Percentiles rank a stretch among this genome's conserved stretches.
These are phyloP conservation scores for Penicillium pulvis DNA, from an alignment of 495 filamentous ascomycete species.

Conservation along the genomic window DNA sequence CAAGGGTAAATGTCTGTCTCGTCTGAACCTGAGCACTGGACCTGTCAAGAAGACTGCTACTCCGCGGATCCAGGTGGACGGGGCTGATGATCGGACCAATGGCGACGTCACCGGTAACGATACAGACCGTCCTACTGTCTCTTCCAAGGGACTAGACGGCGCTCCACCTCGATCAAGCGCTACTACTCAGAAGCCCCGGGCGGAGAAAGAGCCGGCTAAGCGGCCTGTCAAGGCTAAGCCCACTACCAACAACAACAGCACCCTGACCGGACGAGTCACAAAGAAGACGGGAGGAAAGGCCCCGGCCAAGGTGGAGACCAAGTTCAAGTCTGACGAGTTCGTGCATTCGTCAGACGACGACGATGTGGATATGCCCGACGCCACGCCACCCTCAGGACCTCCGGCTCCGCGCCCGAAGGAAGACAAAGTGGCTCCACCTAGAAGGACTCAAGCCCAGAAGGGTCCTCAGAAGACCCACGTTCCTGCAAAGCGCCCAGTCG, in stretches of 20 bases:
- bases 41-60: conserved; percentile 53
- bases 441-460: conserved; percentile 17
- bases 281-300: conserved; percentile 56
- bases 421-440: conserved; percentile 16
- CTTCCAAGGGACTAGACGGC: conserved; percentile 51
- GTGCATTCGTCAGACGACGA: conserved; percentile 78
- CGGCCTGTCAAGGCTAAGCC: conserved; percentile 58
- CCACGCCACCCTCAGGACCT: conserved; percentile 24
- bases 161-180: conserved; percentile 56
- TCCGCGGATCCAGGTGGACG: conserved; percentile 60
- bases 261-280: conserved; percentile 51
- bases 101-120: conserved; percentile 52
- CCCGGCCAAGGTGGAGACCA: conserved; percentile 40
- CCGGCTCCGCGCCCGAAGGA: conserved; percentile 19
- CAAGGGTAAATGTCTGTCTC: conserved; percentile 79
- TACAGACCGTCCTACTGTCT: conserved; percentile 51
- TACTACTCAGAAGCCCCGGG: conserved; percentile 47
- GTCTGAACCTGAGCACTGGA: conserved; percentile 63
- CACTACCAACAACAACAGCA: conserved; percentile 49
- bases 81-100: conserved; percentile 52
- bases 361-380: conserved; percentile 54
- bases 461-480: conserved; percentile 12
- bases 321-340: conserved; percentile 72
- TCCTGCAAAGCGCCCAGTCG: conserved; percentile 19
- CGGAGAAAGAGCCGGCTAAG: conserved; percentile 60